phyloP scores from a whole-genome alignment of 495 filamentous ascomycete genomes.

The Annulohypoxylon bovei region DNA sequence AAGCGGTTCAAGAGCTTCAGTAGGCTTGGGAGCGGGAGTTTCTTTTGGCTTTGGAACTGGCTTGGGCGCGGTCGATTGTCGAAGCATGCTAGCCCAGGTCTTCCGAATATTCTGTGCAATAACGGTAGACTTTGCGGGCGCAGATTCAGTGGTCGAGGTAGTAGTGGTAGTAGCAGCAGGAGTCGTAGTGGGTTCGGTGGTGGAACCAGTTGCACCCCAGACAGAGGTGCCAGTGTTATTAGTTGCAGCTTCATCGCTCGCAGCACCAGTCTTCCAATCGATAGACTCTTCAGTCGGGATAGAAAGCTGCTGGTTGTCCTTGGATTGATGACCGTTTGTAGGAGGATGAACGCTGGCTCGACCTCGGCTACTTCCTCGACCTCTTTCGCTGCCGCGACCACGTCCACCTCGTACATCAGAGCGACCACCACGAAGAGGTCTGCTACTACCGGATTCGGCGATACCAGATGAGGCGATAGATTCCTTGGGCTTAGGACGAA shows the following conservation, averaged over 20 bases:
- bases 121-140: conserved; percentile 46
- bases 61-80: conserved; percentile 57
- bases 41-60: conserved; percentile 58
- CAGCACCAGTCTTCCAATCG: conserved; percentile 49
- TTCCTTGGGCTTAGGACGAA: conserved; percentile 85
- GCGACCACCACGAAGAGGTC: conserved; percentile 69
- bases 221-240: conserved; percentile 39
- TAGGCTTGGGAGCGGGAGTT: conserved; percentile 49
- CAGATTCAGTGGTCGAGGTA: conserved; percentile 33
- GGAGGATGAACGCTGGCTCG: conserved; percentile 67
- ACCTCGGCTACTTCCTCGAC: conserved; percentile 59
- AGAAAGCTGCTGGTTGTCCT: conserved; percentile 60
- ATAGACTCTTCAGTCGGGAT: conserved; percentile 60
- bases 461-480: conserved; percentile 62
- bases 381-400: conserved; percentile 52
- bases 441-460: conserved; percentile 57
- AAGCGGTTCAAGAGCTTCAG: conserved; percentile 54
- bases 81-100: conserved; percentile 69
- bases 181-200: conserved; percentile 33
- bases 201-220: conserved; percentile 36
- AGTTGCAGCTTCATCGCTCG: conserved; percentile 48
- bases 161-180: conserved; percentile 29
- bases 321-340: conserved; percentile 59
- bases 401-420: conserved; percentile 77
- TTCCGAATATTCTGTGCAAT: conserved; percentile 53